Percentiles rank a stretch among this genome's conserved stretches.
These are phyloP conservation scores for Silene noctiflora DNA, from an alignment of 179 eudicot genomes.

Conservation along the genomic window DNA sequence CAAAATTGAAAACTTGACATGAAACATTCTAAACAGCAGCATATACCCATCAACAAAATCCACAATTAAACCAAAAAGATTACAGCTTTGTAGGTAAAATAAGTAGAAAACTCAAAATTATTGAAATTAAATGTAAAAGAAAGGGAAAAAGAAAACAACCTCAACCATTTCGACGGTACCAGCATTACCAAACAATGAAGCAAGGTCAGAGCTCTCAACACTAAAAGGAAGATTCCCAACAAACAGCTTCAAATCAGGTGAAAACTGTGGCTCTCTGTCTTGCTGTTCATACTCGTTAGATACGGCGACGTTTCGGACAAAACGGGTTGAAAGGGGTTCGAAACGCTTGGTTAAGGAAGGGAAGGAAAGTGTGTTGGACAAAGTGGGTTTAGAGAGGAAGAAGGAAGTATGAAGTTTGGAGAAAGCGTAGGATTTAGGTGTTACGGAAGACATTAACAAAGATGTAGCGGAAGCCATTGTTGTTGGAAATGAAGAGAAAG, in stretches of 20 bases:
- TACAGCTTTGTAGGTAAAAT: not conserved
- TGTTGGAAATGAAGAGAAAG: constrained; percentile 4
- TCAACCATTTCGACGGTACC: constrained; percentile 93
- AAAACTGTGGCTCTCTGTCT: constrained; percentile 34
- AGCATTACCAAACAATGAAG: constrained; percentile 61
- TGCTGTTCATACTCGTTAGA: constrained; percentile 55
- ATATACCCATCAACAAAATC: not conserved
- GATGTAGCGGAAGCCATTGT: constrained; percentile 49
- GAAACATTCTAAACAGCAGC: not conserved
- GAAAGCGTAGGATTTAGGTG: constrained; percentile 34
- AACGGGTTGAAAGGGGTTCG: constrained; percentile 29
- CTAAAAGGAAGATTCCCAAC: constrained; percentile 84
- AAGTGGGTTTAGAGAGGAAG: constrained; percentile 10
- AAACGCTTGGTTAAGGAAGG: constrained; percentile 15
- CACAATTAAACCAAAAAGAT: not conserved
- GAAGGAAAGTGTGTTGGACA: constrained; percentile 20
- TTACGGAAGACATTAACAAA: constrained; percentile 39
- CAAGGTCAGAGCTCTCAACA: constrained; percentile 73
- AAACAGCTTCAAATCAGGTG: constrained; percentile 72
- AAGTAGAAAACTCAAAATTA: not conserved
- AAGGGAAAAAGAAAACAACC: constrained; percentile 41
- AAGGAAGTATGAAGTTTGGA: constrained; percentile 16
- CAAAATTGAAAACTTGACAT: not conserved
- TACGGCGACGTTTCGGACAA: constrained; percentile 45
- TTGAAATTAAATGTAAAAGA: not conserved